These are phyloP conservation scores for Pichia eremophila DNA, from an alignment of 805 yeast species.

Conservation along the genomic window DNA sequence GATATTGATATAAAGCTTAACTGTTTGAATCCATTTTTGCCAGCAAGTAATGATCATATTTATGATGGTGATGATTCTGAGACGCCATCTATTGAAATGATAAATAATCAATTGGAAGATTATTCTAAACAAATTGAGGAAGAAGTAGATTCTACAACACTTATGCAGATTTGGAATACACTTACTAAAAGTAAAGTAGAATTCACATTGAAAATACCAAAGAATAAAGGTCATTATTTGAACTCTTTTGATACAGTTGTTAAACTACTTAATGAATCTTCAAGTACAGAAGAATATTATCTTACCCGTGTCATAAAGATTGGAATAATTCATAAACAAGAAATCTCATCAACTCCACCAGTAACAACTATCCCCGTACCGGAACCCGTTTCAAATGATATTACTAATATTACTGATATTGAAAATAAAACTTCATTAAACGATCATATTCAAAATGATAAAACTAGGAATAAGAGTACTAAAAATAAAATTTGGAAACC, in stretches of 20 bases:
- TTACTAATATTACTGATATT: not conserved
- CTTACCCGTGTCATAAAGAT: slow-evolving; percentile 31
- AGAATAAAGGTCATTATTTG: slow-evolving; percentile 19
- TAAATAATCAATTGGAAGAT: slow-evolving; percentile 4
- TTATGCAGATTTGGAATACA: slow-evolving; percentile 10
- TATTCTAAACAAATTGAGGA: slow-evolving; percentile 8
- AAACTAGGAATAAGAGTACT: not conserved
- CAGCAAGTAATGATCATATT: not conserved
- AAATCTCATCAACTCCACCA: slow-evolving; percentile 18
- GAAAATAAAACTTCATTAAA: not conserved
- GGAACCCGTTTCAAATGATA: not conserved
- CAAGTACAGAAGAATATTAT: slow-evolving; percentile 19
- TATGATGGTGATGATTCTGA: not conserved
- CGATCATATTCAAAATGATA: not conserved
- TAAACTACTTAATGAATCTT: slow-evolving; percentile 4
- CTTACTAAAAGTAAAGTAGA: slow-evolving; percentile 6
- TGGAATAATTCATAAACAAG: slow-evolving; percentile 33
- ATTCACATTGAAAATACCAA: slow-evolving; percentile 18
- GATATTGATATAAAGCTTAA: slow-evolving; percentile 10
- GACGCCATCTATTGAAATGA: slow-evolving; percentile 1
- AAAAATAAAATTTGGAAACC: slow-evolving; percentile 31
- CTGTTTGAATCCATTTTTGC: slow-evolving; percentile 18
- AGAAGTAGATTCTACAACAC: slow-evolving; percentile 14
- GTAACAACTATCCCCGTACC: not conserved
- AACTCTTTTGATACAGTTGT: slow-evolving; percentile 11